Conservation (phyloP, 225 moss, liverwort and hornwort species). For the Rhytidiadelphus loreus region DNA sequence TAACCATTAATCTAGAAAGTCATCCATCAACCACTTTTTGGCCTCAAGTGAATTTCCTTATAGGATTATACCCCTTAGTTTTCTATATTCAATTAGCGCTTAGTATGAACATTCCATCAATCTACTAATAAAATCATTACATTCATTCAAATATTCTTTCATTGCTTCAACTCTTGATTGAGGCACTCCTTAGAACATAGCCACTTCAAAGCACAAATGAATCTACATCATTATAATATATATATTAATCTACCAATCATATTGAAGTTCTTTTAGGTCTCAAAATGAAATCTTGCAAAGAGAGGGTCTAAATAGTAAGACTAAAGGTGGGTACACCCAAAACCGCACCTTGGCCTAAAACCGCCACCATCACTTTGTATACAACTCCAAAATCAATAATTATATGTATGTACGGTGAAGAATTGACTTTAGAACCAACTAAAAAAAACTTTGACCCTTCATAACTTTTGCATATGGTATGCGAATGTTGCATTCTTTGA, state of each 20-base stretch:
- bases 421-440: neutral
- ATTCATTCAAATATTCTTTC: neutral
- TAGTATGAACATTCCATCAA: neutral
- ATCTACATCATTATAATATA: neutral
- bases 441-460: neutral
- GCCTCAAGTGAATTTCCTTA: neutral
- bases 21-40: too few species aligned
- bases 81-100: neutral
- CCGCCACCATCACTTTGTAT: accelerated
- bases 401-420: neutral
- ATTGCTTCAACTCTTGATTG: accelerated
- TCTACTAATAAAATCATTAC: neutral
- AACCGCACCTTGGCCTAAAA: accelerated
- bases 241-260: too few species aligned
- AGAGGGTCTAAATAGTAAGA: accelerated
- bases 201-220: neutral
- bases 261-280: neutral
- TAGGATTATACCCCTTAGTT: too few species aligned
- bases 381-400: too few species aligned
- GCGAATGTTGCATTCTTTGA: neutral
- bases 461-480: neutral
- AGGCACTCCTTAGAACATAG: neutral
- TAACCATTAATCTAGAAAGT: neutral
- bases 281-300: neutral
- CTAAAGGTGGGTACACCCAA: neutral